These are phyloP conservation scores for Simplicillium aogashimaense DNA, from an alignment of 2,329 filamentous ascomycete species.

Conservation along the genomic window DNA sequence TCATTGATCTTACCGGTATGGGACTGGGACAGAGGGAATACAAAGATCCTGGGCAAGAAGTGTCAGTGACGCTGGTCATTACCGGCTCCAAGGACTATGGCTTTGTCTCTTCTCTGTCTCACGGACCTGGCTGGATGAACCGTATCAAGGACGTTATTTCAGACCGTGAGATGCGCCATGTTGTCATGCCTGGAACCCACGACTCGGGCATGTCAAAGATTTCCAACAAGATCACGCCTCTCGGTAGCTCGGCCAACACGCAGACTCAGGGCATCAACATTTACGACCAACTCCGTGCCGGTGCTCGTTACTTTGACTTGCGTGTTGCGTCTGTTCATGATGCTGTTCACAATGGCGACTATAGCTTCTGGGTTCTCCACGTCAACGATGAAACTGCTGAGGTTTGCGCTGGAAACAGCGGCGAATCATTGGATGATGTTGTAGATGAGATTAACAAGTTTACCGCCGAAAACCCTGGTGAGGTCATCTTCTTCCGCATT, in stretches of 20 bases:
- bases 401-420: constrained; percentile 30
- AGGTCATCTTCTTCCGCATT: constrained; percentile 34
- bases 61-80: constrained; percentile 20
- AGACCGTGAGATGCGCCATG: constrained; percentile 28
- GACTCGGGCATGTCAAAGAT: constrained; percentile 36
- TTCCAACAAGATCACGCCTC: constrained; percentile 19
- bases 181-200: constrained; percentile 37
- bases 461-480: constrained; percentile 28
- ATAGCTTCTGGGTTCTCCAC: constrained; percentile 29
- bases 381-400: constrained; percentile 22
- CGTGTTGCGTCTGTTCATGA: constrained; percentile 22
- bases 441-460: constrained; percentile 33
- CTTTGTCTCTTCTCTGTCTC: constrained; percentile 17
- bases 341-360: constrained; percentile 5
- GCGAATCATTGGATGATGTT: constrained; percentile 29
- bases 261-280: constrained; percentile 33
- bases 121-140: constrained; percentile 19
- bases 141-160: constrained; percentile 18
- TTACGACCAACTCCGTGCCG: constrained; percentile 31
- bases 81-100: constrained; percentile 20
- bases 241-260: constrained; percentile 27
- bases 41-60: constrained; percentile 15
- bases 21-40: constrained; percentile 20
- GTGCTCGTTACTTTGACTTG: constrained; percentile 36
- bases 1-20: constrained; percentile 18